Evolutionary conservation across 352 stramenopile genomes (phyloP).

Genomic region (Pythium coloratum): DNA sequence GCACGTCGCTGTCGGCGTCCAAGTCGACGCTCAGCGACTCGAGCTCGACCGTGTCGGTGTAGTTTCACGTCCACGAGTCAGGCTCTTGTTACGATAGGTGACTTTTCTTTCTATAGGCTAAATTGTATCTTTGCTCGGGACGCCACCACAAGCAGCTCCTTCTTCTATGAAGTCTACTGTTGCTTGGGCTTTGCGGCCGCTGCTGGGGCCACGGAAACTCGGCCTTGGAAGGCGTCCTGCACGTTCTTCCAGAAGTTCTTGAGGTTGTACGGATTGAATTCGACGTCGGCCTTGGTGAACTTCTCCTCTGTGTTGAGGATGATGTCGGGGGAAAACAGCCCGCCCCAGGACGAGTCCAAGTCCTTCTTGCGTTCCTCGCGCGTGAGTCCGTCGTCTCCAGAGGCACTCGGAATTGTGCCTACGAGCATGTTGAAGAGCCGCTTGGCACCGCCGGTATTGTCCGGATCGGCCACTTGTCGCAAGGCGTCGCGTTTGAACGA

Average conservation of each 20-base stretch:
- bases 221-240: slow-evolving; percentile 52
- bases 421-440: slow-evolving; percentile 23
- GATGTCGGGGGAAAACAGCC: slow-evolving; percentile 62
- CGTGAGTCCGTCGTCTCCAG: slow-evolving; percentile 6
- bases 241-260: slow-evolving; percentile 58
- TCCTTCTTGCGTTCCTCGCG: slow-evolving; percentile 48
- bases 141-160: no score
- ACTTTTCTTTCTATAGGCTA: slow-evolving; percentile 3
- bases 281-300: slow-evolving; percentile 70
- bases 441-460: slow-evolving; percentile 28
- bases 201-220: not conserved
- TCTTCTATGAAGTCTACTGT: not conserved
- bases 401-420: slow-evolving; percentile 33
- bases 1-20: slow-evolving; percentile 11
- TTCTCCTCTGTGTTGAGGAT: slow-evolving; percentile 75
- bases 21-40: slow-evolving; percentile 13
- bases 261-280: slow-evolving; percentile 80
- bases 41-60: slow-evolving; percentile 21
- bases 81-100: not conserved
- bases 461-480: slow-evolving; percentile 52
- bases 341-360: slow-evolving; percentile 75
- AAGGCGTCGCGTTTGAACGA: slow-evolving; percentile 82
- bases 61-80: not conserved
- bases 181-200: not conserved
- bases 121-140: slow-evolving; percentile 5